Conservation (phyloP, 2,329 filamentous ascomycete species). For the Fusarium chaquense region DNA sequence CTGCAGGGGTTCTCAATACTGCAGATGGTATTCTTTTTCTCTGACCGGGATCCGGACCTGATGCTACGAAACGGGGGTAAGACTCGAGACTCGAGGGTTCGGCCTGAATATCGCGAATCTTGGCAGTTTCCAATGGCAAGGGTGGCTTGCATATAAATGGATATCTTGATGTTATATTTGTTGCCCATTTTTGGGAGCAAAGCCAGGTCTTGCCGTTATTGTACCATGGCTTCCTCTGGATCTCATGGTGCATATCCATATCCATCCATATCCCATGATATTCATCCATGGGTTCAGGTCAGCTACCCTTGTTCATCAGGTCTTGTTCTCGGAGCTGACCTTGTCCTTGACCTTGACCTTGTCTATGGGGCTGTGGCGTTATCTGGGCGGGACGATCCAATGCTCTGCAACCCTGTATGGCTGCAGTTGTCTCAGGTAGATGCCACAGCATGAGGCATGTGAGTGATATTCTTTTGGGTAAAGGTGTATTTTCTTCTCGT, state of each 20-base stretch:
- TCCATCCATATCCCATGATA: not conserved
- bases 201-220: not conserved
- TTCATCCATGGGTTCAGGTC: not conserved
- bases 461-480: not conserved
- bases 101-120: conserved; percentile 1
- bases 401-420: not conserved
- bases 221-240: not conserved
- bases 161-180: not conserved
- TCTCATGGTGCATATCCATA: not conserved
- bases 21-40: not conserved
- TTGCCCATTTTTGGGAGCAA: not conserved
- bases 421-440: conserved; percentile 5
- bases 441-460: not conserved
- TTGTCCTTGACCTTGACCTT: not conserved
- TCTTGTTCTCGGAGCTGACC: not conserved
- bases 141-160: conserved; percentile 3
- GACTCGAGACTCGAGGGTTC: not conserved
- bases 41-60: not conserved
- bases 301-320: not conserved
- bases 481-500: not conserved
- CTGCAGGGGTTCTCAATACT: not conserved
- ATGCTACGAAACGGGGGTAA: not conserved
- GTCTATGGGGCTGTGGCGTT: conserved; percentile 7
- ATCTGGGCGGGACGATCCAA: conserved; percentile 3
- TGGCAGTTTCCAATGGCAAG: not conserved